These are phyloP conservation scores for Madurella mycetomatis DNA, from an alignment of 2,329 filamentous ascomycete genomes.

Conservation along the genomic window DNA sequence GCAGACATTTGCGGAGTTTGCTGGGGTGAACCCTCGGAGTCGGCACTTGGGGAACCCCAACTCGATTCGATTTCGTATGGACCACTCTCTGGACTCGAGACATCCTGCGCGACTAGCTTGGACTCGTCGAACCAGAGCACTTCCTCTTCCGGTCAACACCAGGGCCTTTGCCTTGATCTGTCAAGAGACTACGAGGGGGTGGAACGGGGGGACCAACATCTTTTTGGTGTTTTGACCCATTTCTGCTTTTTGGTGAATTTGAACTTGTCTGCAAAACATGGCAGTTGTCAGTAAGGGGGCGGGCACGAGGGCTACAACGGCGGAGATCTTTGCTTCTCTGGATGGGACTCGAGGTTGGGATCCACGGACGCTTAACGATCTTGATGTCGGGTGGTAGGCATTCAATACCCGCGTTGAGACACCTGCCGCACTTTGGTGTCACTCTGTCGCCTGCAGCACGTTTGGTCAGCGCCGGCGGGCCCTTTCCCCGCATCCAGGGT, in stretches of 20 bases:
- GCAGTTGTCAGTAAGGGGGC: neutral
- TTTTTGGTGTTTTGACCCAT: slow-evolving; percentile 32
- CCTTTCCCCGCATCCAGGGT: neutral
- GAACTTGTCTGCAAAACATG: slow-evolving; percentile 25
- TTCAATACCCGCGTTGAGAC: slow-evolving; percentile 24
- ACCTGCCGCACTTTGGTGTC: slow-evolving; percentile 33
- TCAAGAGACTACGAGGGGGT: neutral
- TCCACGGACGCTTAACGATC: slow-evolving; percentile 27
- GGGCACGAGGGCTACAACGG: too few relatives aligned
- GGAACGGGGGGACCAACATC: slow-evolving; percentile 19
- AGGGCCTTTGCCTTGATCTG: neutral
- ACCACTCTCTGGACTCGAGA: slow-evolving; percentile 19
- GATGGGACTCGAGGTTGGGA: neutral
- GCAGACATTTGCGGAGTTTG: neutral
- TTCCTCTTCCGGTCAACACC: slow-evolving; percentile 13
- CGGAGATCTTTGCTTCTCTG: too few relatives aligned
- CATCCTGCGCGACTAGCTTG: slow-evolving; percentile 16
- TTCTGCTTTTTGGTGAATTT: slow-evolving; percentile 29
- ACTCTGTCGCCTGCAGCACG: slow-evolving; percentile 36
- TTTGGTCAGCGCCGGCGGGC: slow-evolving; percentile 3
- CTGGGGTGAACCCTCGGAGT: slow-evolving; percentile 2
- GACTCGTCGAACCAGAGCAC: slow-evolving; percentile 30
- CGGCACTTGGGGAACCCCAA: slow-evolving; percentile 3
- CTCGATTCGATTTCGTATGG: slow-evolving; percentile 16
- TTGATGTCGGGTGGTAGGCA: slow-evolving; percentile 32